These are phyloP conservation scores for Purpureocillium takamizusanense DNA, from an alignment of 2,329 filamentous ascomycete genomes.

Conservation along the genomic window DNA sequence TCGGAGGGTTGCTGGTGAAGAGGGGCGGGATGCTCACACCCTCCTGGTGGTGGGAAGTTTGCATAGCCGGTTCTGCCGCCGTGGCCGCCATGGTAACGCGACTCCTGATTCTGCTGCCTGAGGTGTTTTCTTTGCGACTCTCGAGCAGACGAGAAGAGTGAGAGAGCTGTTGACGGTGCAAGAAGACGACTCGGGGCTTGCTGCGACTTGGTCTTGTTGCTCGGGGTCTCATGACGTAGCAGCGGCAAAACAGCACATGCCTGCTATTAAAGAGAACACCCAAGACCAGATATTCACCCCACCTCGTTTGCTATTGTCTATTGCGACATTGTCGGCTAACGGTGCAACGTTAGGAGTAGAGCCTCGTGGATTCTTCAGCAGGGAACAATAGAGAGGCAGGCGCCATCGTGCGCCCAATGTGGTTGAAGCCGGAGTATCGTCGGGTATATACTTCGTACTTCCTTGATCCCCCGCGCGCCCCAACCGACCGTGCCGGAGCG, in stretches of 20 bases:
- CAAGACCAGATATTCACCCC: too few species aligned
- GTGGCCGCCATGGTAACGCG: background rate
- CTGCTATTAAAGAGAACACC: too few species aligned
- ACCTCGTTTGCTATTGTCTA: background rate
- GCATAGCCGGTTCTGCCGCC: background rate
- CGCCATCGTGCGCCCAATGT: too few species aligned
- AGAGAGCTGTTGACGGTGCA: too few species aligned
- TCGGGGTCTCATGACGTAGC: slow-evolving; percentile 20
- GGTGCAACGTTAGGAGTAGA: too few species aligned
- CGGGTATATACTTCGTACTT: slow-evolving; percentile 13
- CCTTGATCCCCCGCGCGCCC: too few species aligned
- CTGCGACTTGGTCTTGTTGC: slow-evolving; percentile 15
- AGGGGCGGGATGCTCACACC: slow-evolving; percentile 37
- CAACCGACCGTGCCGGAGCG: too few species aligned
- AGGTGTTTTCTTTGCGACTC: too few species aligned
- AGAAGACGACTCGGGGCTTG: slow-evolving; percentile 23
- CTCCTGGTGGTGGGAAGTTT: slow-evolving; percentile 2
- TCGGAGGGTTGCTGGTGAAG: slow-evolving; percentile 48
- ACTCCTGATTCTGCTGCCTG: too few species aligned
- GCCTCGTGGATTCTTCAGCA: too few species aligned
- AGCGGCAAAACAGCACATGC: too few species aligned
- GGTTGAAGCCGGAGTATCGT: slow-evolving; percentile 13
- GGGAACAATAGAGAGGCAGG: slow-evolving; percentile 5
- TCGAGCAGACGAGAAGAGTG: too few species aligned
- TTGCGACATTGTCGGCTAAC: slow-evolving; percentile 1